A percentile compares a stretch with the other conserved stretches of the same genome.
Evolutionary conservation across 2,329 filamentous ascomycete genomes (phyloP).

Genomic region (Apiospora marii): DNA sequence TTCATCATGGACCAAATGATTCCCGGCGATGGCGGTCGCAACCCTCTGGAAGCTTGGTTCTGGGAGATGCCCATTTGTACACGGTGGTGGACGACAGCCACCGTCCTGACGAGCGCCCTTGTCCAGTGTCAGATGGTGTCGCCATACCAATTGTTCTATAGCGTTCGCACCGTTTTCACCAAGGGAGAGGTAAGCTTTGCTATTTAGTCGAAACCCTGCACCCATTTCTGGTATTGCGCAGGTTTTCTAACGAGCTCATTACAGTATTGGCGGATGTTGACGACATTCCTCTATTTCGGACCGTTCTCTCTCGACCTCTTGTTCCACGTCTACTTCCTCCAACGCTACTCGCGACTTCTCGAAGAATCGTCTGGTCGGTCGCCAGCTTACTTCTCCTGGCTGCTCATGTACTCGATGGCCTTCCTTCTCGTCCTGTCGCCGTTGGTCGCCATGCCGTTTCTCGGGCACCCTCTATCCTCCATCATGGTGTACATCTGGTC

Average conservation of each 20-base stretch:
- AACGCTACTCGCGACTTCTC: conserved; percentile 92
- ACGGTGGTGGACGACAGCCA: conserved; percentile 95
- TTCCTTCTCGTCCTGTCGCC: conserved; percentile 85
- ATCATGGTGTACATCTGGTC: conserved; percentile 99
- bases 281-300: conserved; percentile 97
- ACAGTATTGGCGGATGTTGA: conserved; percentile 95
- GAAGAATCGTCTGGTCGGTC: conserved; percentile 94
- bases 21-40: conserved; percentile 61
- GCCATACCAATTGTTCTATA: conserved; percentile 97
- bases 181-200: conserved; percentile 79
- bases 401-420: conserved; percentile 84
- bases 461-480: conserved; percentile 91
- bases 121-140: conserved; percentile 94
- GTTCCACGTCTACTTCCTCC: conserved; percentile 98
- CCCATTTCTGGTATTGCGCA: conserved; percentile 7
- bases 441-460: conserved; percentile 88
- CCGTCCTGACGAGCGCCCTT: conserved; percentile 83
- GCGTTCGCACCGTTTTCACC: conserved; percentile 87
- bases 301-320: conserved; percentile 92
- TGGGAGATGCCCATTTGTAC: conserved; percentile 98
- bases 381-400: conserved; percentile 93
- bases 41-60: conserved; percentile 97
- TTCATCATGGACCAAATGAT: conserved; percentile 64
- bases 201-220: background rate
- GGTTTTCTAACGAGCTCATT: conserved; percentile 25